These are phyloP conservation scores for Globomyces sp. DNA, from an alignment of 371 early-diverging fungal species.

Conservation along the genomic window DNA sequence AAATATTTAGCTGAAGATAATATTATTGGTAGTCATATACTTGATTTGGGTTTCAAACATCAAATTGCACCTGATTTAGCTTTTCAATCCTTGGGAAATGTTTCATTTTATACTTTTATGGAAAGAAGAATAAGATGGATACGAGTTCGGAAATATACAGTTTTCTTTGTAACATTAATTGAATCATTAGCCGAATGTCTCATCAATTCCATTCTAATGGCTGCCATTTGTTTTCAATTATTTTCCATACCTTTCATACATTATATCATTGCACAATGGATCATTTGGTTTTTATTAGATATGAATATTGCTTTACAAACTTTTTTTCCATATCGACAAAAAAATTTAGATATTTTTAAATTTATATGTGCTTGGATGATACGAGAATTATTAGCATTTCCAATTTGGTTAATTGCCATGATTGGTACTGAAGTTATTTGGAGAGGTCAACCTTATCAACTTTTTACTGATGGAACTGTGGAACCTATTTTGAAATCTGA, in stretches of 20 bases:
- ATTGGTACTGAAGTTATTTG: slow-evolving; percentile 78
- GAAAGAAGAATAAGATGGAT: slow-evolving; percentile 86
- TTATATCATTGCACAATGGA: too few relatives aligned
- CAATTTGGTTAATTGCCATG: slow-evolving; percentile 78
- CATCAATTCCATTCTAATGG: slow-evolving; percentile 70
- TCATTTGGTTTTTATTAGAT: too few relatives aligned
- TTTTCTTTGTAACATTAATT: slow-evolving; percentile 75
- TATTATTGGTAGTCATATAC: slow-evolving; percentile 82
- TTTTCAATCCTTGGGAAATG: slow-evolving; percentile 75
- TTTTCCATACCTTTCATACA: too few relatives aligned
- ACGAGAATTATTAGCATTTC: slow-evolving; percentile 79
- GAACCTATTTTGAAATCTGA: background rate
- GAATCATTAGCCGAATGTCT: slow-evolving; percentile 93
- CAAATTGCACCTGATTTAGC: slow-evolving; percentile 82
- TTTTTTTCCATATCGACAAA: too few relatives aligned
- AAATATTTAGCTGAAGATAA: slow-evolving; percentile 94
- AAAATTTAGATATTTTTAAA: too few relatives aligned
- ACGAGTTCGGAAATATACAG: slow-evolving; percentile 87
- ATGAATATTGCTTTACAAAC: too few relatives aligned
- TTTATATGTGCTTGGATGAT: slow-evolving; percentile 68
- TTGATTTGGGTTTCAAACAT: slow-evolving; percentile 74
- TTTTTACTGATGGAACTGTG: slow-evolving; percentile 40
- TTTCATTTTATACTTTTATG: slow-evolving; percentile 73
- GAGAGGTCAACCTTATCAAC: slow-evolving; percentile 61
- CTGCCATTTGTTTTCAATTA: slow-evolving; percentile 19